Conservation (phyloP, 495 filamentous ascomycete species). For the Cryomyces minteri region DNA sequence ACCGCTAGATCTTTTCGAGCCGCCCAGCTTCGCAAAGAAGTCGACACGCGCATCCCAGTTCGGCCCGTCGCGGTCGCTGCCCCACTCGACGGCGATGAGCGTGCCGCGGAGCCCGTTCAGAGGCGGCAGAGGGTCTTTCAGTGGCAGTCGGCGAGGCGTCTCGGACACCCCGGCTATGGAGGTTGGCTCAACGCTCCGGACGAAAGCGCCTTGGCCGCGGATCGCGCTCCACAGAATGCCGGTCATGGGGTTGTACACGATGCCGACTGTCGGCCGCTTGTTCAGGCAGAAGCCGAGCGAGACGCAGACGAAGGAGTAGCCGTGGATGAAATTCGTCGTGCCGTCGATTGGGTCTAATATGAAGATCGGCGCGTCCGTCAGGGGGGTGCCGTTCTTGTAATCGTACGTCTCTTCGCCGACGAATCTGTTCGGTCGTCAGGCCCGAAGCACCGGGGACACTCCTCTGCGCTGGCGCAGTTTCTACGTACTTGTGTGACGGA, state of each 20-base stretch:
- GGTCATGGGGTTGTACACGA: constrained; percentile 9
- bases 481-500: neutral
- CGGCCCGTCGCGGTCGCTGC: neutral
- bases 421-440: neutral
- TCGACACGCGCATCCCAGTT: constrained; percentile 7
- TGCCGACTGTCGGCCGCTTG: constrained; percentile 9
- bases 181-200: neutral
- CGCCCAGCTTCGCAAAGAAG: constrained; percentile 3
- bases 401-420: constrained; percentile 5
- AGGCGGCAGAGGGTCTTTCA: constrained; percentile 11
- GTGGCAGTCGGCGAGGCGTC: constrained; percentile 29
- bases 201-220: constrained; percentile 5
- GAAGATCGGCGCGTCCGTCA: constrained; percentile 7
- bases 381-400: constrained; percentile 6
- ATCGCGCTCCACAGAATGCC: constrained; percentile 6
- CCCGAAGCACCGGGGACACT: no score
- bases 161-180: no score
- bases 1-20: constrained; percentile 3
- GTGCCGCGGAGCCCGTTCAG: constrained; percentile 5
- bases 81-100: constrained; percentile 11
- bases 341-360: constrained; percentile 12
- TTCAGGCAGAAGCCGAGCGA: constrained; percentile 7
- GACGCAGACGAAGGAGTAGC: constrained; percentile 9
- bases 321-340: constrained; percentile 12
- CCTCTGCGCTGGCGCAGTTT: no score